Conservation (phyloP, 768 basidiomycete genomes). For the Scleroderma bovista region DNA sequence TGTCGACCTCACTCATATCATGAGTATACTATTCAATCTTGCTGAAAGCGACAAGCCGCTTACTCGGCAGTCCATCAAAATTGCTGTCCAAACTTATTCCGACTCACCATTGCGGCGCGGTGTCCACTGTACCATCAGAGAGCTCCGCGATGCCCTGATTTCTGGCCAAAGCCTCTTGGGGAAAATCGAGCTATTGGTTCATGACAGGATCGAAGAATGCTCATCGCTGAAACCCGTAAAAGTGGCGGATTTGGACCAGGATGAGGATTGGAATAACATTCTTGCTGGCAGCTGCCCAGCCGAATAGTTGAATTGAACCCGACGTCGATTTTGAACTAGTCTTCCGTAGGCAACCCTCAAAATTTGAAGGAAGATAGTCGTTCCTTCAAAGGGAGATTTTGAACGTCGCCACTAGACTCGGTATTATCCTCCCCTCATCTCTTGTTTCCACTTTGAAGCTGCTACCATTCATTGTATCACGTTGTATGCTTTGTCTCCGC, state of each 20-base stretch:
- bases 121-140: not conserved
- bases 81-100: not conserved
- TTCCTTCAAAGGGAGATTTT: too few species aligned
- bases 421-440: too few species aligned
- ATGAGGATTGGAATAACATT: not conserved
- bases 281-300: too few species aligned
- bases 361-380: too few species aligned
- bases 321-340: too few species aligned
- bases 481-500: too few species aligned
- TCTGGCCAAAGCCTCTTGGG: not conserved
- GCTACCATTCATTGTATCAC: too few species aligned
- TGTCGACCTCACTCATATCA: slow-evolving; percentile 17
- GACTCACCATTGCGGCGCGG: not conserved
- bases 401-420: too few species aligned
- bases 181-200: not conserved
- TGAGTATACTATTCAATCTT: slow-evolving; percentile 15
- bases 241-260: not conserved
- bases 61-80: not conserved
- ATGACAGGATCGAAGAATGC: not conserved
- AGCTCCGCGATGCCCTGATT: too few species aligned
- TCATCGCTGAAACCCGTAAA: not conserved
- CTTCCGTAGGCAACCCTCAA: too few species aligned
- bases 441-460: too few species aligned
- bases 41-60: not conserved
- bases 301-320: too few species aligned